Conservation (phyloP, 257 asterid genomes). For the Solanum sejunctum region DNA sequence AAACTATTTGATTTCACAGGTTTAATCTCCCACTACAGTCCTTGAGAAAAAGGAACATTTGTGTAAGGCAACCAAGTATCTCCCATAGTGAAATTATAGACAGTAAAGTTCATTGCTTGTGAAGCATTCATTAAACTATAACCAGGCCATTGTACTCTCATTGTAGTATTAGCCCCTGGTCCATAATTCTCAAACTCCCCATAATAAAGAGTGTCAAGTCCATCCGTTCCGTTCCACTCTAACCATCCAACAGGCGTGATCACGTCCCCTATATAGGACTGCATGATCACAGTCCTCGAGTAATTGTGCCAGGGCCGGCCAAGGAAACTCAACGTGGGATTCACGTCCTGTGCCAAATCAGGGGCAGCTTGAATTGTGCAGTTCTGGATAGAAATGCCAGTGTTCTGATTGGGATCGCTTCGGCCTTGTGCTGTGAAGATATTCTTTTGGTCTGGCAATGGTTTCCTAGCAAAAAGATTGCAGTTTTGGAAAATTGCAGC, state of each 20-base stretch:
- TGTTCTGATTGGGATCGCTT: conserved; percentile 8
- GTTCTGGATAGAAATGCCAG: conserved; percentile 12
- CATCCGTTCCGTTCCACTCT: conserved; percentile 7
- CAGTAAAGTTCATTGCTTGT: conserved; percentile 24
- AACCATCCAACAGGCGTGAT: conserved; percentile 10
- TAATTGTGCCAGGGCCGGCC: conserved; percentile 11
- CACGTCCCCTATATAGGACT: conserved; percentile 5
- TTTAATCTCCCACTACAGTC: background rate
- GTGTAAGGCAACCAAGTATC: conserved; percentile 23
- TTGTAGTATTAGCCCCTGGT: conserved; percentile 8
- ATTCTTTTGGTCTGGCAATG: conserved; percentile 8
- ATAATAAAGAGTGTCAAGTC: conserved; percentile 7
- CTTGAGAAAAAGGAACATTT: conserved; percentile 15
- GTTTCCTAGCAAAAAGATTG: conserved; percentile 3
- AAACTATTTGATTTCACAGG: background rate
- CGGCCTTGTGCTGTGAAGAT: conserved; percentile 11
- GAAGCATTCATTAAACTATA: conserved; percentile 7
- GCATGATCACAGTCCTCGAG: conserved; percentile 11
- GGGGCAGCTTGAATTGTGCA: conserved; percentile 12
- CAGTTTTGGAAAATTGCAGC: conserved; percentile 2
- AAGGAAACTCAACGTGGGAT: background rate
- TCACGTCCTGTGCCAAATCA: background rate
- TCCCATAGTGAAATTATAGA: conserved; percentile 25
- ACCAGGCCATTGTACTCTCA: conserved; percentile 17
- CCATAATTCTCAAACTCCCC: conserved; percentile 10